Conservation (phyloP, 1,284 basidiomycete species). For the Xanthoconium separans region DNA sequence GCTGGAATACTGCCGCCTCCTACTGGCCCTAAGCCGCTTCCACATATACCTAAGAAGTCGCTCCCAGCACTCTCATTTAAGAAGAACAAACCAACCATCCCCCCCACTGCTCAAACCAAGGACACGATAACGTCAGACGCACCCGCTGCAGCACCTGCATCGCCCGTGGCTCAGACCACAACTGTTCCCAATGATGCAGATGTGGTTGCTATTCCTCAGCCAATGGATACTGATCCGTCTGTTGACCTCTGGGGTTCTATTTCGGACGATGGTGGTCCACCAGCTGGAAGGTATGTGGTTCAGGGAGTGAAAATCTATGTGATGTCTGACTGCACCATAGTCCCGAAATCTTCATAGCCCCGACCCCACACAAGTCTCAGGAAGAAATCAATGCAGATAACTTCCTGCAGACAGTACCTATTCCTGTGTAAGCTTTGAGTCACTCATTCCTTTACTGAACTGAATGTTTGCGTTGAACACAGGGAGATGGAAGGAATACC, state of each 20-base stretch:
- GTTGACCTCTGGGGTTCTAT: constrained; percentile 16
- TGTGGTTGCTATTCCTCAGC: constrained; percentile 17
- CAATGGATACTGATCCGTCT: constrained; percentile 24
- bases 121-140: constrained; percentile 6
- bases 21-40: constrained; percentile 28
- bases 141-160: constrained; percentile 5
- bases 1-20: constrained; percentile 36
- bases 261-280: constrained; percentile 11
- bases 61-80: constrained; percentile 42
- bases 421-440: constrained; percentile 24
- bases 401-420: constrained; percentile 24
- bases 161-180: constrained; percentile 11
- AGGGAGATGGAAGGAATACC: constrained; percentile 15
- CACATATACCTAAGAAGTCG: constrained; percentile 27
- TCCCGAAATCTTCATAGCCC: neutral
- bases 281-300: constrained; percentile 10
- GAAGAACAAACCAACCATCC: constrained; percentile 34
- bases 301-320: neutral
- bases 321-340: constrained; percentile 1
- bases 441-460: neutral
- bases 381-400: constrained; percentile 21
- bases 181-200: neutral
- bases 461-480: neutral
- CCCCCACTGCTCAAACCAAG: constrained; percentile 8
- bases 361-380: constrained; percentile 19